Evolutionary conservation across 192 early-diverging fungal genomes (phyloP), one percentile per base, ranked within the genome.

Genomic region (Gonapodya sp.): DNA sequence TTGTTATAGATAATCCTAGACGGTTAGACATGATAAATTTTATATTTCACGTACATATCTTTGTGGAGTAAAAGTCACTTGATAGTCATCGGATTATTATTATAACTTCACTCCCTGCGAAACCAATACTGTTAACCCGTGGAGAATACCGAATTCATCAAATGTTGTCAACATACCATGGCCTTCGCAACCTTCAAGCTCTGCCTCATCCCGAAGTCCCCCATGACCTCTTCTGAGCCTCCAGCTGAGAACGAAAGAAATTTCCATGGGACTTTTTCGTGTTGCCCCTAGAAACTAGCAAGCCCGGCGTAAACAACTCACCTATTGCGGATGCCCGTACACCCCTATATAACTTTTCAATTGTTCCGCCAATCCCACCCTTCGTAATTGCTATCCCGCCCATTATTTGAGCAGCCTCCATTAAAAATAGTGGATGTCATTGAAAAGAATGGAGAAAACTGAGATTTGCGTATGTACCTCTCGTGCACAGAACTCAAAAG

Each of bases 371-470:
- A 16, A 8, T 18, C 1, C 89, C 92, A 35, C 95, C 95, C 74
- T 93, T 89, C 24, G 91, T 89, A 78, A 94, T 94, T 0, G 91
- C 83, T 34, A 96, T 80, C 37, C 95, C 95, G 81, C 95, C 95
- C 89, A 95, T 94, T 82, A 96, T 95, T 84, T 95, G 95, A 18
- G 93, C 88, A 2, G 95, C 95, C 86, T 96, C 94, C 78, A 94
- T 89, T 32, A 64, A 24, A 24, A 16, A 24, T 16, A 24, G 46
- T 64, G 8, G 46, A 24, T 16, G 46, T 64, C 24, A 16, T 24
- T 8, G 46, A 64, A 64, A 64, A 24, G 46, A 8, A 64, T 24
- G 24, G 46, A 24, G 46, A 64, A 8, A 64, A 64, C 8, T 24
- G 46, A 64, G 8, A 8, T 8, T 64, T 64, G 8, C 8, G 8